phyloP scores from a whole-genome alignment of 2,329 filamentous ascomycete species.

The Curvularia lunata region DNA sequence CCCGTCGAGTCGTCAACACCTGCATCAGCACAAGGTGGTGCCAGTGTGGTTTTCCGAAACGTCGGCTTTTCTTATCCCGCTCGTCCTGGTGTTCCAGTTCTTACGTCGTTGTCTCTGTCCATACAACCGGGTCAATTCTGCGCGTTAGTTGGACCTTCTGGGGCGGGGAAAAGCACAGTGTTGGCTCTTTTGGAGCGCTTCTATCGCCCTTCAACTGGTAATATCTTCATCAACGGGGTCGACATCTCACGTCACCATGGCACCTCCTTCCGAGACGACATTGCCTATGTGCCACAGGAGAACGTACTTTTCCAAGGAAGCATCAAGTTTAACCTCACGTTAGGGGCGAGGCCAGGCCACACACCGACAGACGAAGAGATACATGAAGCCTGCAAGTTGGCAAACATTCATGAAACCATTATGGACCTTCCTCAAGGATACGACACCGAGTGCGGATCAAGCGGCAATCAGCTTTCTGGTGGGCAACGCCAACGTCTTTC shows the following conservation, averaged over 20 bases:
- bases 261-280: conserved; percentile 52
- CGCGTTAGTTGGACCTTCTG: conserved; percentile 69
- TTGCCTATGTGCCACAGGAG: conserved; percentile 57
- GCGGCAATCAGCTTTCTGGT: conserved; percentile 51
- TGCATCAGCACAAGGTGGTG: conserved; percentile 69
- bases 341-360: conserved; percentile 60
- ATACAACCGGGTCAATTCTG: conserved; percentile 67
- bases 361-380: conserved; percentile 66
- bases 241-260: conserved; percentile 53
- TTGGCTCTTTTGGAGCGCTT: conserved; percentile 62
- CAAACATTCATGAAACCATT: conserved; percentile 75
- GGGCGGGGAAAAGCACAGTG: conserved; percentile 71
- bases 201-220: conserved; percentile 59
- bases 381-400: conserved; percentile 68
- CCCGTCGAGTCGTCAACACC: conserved; percentile 53
- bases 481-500: conserved; percentile 53
- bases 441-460: conserved; percentile 59
- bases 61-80: conserved; percentile 71
- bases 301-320: conserved; percentile 57
- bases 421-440: conserved; percentile 68
- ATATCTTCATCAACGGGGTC: conserved; percentile 59
- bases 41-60: conserved; percentile 61
- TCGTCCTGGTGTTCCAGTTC: conserved; percentile 63
- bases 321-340: conserved; percentile 55
- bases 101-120: conserved; percentile 63